These are phyloP conservation scores for Rhynchosporium graminicola DNA, from an alignment of 2,329 filamentous ascomycete genomes.

Conservation along the genomic window DNA sequence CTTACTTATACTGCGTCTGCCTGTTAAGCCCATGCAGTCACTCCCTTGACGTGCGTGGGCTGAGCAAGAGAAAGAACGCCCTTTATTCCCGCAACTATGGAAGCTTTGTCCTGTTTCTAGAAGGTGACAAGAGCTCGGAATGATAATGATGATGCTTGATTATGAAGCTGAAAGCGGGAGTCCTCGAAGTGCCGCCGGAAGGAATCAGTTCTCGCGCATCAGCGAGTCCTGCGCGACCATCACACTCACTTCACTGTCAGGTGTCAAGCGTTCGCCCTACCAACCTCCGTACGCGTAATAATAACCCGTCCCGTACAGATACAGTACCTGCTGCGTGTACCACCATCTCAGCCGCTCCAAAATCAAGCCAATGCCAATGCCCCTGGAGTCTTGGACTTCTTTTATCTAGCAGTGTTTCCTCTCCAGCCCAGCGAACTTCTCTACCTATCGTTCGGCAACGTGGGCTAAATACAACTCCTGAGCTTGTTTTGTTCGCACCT, in stretches of 20 bases:
- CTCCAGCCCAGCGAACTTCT: not conserved
- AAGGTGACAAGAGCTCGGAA: not conserved
- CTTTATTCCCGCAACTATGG: not conserved
- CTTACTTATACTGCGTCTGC: slow-evolving; percentile 5
- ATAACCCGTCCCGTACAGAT: too few species aligned
- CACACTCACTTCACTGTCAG: too few species aligned
- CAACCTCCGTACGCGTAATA: too few species aligned
- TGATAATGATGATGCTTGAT: not conserved
- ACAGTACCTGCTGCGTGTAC: too few species aligned
- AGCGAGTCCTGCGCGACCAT: too few species aligned
- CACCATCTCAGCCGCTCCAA: not conserved
- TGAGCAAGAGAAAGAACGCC: not conserved
- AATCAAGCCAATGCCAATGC: not conserved
- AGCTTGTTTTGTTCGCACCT: not conserved
- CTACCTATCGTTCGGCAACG: slow-evolving; percentile 4
- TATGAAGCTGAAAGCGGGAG: not conserved
- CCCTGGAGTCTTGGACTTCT: not conserved
- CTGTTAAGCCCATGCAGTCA: not conserved
- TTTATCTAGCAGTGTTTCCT: not conserved
- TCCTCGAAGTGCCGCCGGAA: not conserved
- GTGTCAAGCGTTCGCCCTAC: too few species aligned
- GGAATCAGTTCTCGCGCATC: not conserved
- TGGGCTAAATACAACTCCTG: not conserved
- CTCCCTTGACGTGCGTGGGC: not conserved
- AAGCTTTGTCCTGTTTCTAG: slow-evolving; percentile 2